Evolutionary conservation across 2,329 filamentous ascomycete genomes (phyloP).

Genomic region (Tolypocladium ophioglossoides): DNA sequence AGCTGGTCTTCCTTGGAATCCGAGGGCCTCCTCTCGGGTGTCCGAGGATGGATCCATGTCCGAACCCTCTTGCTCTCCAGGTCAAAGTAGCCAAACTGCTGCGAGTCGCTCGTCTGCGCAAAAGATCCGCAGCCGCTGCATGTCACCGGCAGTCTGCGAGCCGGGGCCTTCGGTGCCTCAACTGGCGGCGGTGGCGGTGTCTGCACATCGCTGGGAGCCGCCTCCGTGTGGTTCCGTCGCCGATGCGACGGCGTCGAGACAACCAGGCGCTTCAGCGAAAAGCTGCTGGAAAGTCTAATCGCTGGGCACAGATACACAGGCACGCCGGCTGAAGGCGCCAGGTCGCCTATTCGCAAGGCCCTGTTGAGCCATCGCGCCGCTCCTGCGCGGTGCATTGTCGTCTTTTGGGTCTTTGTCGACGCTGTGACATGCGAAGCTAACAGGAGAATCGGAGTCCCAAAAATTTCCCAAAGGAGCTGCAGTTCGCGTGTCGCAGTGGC

Average conservation of each 20-base stretch:
- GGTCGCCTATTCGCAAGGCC: conserved; percentile 31
- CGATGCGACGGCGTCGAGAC: conserved; percentile 6
- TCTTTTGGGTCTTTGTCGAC: neutral
- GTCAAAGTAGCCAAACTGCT: conserved; percentile 47
- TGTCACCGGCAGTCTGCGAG: conserved; percentile 37
- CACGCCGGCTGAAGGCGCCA: conserved; percentile 23
- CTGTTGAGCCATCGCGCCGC: conserved; percentile 31
- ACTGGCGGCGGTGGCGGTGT: neutral
- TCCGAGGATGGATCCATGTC: conserved; percentile 27
- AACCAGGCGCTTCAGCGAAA: conserved; percentile 4
- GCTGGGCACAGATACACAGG: conserved; percentile 39
- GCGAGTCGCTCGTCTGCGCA: conserved; percentile 41
- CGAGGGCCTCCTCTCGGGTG: conserved; percentile 5
- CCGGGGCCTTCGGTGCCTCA: neutral
- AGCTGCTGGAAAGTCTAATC: conserved; percentile 15
- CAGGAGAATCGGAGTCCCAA: neutral
- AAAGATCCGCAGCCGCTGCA: conserved; percentile 58
- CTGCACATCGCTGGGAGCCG: conserved; percentile 1
- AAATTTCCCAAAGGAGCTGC: neutral
- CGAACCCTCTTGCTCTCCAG: conserved; percentile 38
- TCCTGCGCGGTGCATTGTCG: conserved; percentile 32
- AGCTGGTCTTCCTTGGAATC: conserved; percentile 32
- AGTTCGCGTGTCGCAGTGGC: neutral
- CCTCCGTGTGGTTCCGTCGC: conserved; percentile 18
- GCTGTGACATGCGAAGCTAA: neutral